These are phyloP conservation scores for Avena insularis DNA, from an alignment of 176 grass and related monocot species.

Conservation along the genomic window DNA sequence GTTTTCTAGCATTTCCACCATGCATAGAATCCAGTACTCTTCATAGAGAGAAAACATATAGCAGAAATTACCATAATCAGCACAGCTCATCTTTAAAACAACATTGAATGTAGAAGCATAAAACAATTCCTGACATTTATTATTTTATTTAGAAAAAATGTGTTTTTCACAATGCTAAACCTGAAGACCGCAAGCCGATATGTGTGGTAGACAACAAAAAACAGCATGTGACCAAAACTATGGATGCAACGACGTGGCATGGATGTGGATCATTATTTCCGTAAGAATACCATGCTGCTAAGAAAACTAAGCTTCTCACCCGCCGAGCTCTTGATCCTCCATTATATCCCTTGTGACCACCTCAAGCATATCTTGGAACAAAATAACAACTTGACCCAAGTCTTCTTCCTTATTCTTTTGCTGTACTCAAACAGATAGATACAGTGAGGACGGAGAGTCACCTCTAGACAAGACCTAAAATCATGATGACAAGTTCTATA, in stretches of 20 bases:
- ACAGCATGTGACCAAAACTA: conserved; percentile 16
- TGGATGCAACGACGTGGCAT: conserved; percentile 23
- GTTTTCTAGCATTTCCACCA: conserved; percentile 57
- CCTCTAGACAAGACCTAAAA: conserved; percentile 29
- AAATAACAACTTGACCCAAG: conserved; percentile 80
- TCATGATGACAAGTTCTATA: conserved; percentile 46
- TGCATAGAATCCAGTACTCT: conserved; percentile 83
- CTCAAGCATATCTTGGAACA: conserved; percentile 99
- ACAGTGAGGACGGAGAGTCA: conserved; percentile 15
- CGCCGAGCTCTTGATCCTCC: conserved; percentile 71
- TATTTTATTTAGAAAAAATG: background rate
- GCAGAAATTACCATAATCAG: conserved; percentile 24
- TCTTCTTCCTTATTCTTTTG: conserved; percentile 87
- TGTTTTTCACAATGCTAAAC: conserved; percentile 8
- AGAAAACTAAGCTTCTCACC: conserved; percentile 55
- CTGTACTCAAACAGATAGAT: conserved; percentile 54
- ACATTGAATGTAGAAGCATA: background rate
- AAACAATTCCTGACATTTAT: conserved; percentile 7
- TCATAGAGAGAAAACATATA: conserved; percentile 16
- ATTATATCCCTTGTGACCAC: conserved; percentile 98
- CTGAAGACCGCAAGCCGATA: conserved; percentile 8
- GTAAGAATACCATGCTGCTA: background rate
- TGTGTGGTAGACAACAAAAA: conserved; percentile 10
- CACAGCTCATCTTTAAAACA: background rate
- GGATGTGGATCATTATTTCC: background rate